Evolutionary conservation across 495 filamentous ascomycete genomes (phyloP).

Genomic region (Xanthoparmelia taractica): DNA sequence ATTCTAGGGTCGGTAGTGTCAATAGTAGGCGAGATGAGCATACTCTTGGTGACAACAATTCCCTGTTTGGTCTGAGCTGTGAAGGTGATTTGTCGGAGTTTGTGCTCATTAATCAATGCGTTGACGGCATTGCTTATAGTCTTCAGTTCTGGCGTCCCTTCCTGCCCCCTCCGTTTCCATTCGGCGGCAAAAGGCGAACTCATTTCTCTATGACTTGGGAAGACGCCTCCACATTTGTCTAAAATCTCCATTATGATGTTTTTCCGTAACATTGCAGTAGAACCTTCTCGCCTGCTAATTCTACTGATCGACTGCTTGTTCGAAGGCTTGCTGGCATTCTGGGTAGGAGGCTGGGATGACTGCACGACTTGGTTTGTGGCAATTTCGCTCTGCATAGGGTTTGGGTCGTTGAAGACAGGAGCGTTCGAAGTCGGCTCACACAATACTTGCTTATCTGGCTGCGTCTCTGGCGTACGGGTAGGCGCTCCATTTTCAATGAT

Average conservation of each 20-base stretch:
- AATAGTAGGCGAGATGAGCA: constrained; percentile 45
- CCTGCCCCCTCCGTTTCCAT: constrained; percentile 48
- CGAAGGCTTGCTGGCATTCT: neutral
- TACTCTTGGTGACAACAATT: constrained; percentile 45
- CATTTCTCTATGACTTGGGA: constrained; percentile 64
- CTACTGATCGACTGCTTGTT: neutral
- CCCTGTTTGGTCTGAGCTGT: constrained; percentile 49
- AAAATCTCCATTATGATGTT: constrained; percentile 65
- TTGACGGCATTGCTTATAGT: constrained; percentile 53
- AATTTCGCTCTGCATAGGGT: neutral
- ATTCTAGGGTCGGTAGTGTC: constrained; percentile 43
- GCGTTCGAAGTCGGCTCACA: neutral
- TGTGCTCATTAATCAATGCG: constrained; percentile 49
- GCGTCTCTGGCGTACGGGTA: neutral
- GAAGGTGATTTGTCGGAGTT: constrained; percentile 55
- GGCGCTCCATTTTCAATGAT: neutral
- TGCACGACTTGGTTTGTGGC: neutral
- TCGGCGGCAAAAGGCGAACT: constrained; percentile 58
- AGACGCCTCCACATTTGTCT: constrained; percentile 60
- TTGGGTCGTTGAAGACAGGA: neutral
- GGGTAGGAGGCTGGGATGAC: neutral
- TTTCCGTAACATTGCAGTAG: constrained; percentile 42
- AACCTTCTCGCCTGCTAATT: constrained; percentile 31
- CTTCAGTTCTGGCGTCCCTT: constrained; percentile 42
- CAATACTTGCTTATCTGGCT: neutral